Evolutionary conservation across 2,329 filamentous ascomycete species (phyloP).

Genomic region (Clonostachys rosea): DNA sequence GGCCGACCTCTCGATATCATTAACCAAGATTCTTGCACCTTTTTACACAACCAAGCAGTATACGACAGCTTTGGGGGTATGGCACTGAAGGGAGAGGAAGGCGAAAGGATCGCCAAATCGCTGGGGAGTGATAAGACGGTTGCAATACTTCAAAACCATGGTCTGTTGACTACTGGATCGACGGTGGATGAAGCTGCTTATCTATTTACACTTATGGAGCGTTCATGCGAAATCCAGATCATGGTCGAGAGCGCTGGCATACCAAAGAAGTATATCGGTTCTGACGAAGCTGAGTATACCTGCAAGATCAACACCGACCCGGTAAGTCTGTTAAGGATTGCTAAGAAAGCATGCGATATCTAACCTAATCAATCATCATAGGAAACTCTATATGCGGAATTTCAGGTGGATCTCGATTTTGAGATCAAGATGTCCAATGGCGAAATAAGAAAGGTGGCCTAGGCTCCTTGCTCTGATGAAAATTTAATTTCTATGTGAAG

Average conservation of each 20-base stretch:
- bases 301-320: slow-evolving; percentile 22
- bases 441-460: slow-evolving; percentile 4
- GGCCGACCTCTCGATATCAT: slow-evolving; percentile 56
- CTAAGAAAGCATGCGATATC: accelerated
- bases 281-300: slow-evolving; percentile 33
- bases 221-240: slow-evolving; percentile 24
- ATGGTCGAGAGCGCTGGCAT: slow-evolving; percentile 18
- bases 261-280: slow-evolving; percentile 18
- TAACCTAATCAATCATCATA: slow-evolving; percentile 2
- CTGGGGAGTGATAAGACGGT: slow-evolving; percentile 47
- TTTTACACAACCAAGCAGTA: slow-evolving; percentile 47
- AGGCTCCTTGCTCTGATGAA: too few relatives aligned
- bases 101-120: slow-evolving; percentile 48
- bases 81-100: slow-evolving; percentile 56
- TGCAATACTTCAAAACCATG: slow-evolving; percentile 62
- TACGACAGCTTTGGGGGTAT: slow-evolving; percentile 56
- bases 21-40: slow-evolving; percentile 53
- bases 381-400: slow-evolving; percentile 23
- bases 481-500: too few relatives aligned
- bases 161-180: slow-evolving; percentile 55
- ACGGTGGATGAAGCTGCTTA: slow-evolving; percentile 67
- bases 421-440: slow-evolving; percentile 22
- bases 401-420: slow-evolving; percentile 25
- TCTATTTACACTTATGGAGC: slow-evolving; percentile 42
- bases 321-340: slow-evolving; percentile 5